phyloP scores from a whole-genome alignment of 2,329 filamentous ascomycete species.

The Monilinia fructicola region DNA sequence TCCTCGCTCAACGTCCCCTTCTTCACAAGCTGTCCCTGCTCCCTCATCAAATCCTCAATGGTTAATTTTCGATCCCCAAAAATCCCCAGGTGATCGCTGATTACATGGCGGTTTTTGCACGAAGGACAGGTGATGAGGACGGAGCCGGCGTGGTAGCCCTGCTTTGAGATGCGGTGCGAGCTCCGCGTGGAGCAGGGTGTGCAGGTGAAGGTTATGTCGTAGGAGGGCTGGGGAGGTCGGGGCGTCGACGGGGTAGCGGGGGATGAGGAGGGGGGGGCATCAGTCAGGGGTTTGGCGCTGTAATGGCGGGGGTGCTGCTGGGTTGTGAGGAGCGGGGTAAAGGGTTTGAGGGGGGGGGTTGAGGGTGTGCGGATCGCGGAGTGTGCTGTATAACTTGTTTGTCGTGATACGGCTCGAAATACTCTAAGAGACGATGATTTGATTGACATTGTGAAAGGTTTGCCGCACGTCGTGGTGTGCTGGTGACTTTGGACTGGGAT shows the following conservation, averaged over 20 bases:
- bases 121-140: slow-evolving; percentile 84
- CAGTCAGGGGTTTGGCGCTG: slow-evolving; percentile 2
- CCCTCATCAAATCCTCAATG: slow-evolving; percentile 73
- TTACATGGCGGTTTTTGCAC: slow-evolving; percentile 86
- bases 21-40: slow-evolving; percentile 70
- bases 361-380: not conserved
- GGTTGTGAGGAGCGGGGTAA: not conserved
- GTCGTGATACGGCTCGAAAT: slow-evolving; percentile 14
- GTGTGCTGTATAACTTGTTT: not conserved
- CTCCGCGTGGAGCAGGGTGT: slow-evolving; percentile 78
- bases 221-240: slow-evolving; percentile 56
- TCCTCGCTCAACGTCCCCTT: slow-evolving; percentile 69
- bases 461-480: not conserved
- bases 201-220: slow-evolving; percentile 91
- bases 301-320: not conserved
- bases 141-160: slow-evolving; percentile 90
- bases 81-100: slow-evolving; percentile 83
- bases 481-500: not conserved
- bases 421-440: not conserved
- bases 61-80: slow-evolving; percentile 71
- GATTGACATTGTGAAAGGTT: slow-evolving; percentile 7
- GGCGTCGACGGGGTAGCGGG: not conserved
- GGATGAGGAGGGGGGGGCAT: not conserved
- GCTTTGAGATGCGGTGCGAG: slow-evolving; percentile 84
- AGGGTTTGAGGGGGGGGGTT: not conserved